A percentile compares a stretch with the other conserved stretches of the same genome.
Evolutionary conservation across 208 protist genomes (phyloP).

Genomic region (Acanthamoeba sp.): DNA sequence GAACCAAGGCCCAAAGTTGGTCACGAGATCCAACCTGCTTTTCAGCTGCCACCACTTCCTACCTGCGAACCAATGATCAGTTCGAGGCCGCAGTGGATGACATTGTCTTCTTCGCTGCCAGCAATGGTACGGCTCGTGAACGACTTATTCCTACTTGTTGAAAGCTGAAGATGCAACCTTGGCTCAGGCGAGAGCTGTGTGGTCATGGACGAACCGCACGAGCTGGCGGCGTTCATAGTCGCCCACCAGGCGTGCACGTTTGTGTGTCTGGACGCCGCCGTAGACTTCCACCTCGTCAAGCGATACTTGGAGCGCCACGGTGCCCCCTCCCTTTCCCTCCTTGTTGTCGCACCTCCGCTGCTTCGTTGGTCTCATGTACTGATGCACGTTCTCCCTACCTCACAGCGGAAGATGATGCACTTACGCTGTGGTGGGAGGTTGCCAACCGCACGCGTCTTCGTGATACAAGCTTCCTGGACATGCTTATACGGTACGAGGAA

Average conservation of each 20-base stretch:
- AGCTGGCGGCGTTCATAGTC: slow-evolving; percentile 9
- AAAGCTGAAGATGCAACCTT: background rate
- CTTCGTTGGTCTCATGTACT: too few species aligned
- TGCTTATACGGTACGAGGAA: background rate
- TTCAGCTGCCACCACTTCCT: slow-evolving; percentile 16
- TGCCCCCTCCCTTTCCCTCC: background rate
- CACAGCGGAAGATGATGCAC: background rate
- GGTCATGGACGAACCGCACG: background rate
- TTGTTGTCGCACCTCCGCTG: too few species aligned
- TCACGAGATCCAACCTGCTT: background rate
- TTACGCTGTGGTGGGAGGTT: slow-evolving; percentile 17
- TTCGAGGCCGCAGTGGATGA: background rate
- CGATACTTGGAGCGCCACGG: slow-evolving; percentile 28
- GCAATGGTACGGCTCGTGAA: background rate
- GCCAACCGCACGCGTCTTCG: slow-evolving; percentile 24
- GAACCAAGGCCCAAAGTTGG: background rate
- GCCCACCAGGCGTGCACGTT: background rate
- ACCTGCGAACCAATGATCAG: background rate
- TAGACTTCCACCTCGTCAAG: slow-evolving; percentile 56
- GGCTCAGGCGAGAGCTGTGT: background rate
- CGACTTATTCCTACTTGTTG: background rate
- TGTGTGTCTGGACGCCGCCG: slow-evolving; percentile 16
- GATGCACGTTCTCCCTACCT: background rate
- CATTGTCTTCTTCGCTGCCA: background rate
- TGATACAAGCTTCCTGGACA: slow-evolving; percentile 10